Conservation (phyloP, 208 protist genomes). For the Leishmania aethiopica region DNA sequence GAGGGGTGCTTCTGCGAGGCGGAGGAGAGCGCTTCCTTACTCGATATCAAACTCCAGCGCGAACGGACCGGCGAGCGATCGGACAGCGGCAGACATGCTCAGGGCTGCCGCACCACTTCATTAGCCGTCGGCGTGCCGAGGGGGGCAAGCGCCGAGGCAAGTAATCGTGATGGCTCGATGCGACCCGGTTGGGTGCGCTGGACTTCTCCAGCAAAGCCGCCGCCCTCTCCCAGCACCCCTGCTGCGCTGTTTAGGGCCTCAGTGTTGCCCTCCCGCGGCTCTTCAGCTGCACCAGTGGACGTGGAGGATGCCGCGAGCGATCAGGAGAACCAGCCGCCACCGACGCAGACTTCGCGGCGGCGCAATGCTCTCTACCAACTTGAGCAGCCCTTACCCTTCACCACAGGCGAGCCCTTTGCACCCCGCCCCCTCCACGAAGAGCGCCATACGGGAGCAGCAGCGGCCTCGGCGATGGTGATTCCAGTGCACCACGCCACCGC, state of each 20-base stretch:
- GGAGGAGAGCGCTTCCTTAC: not conserved
- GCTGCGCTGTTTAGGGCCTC: not conserved
- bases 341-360: conserved; percentile 28
- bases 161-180: not conserved
- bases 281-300: not conserved
- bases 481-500: conserved; percentile 11
- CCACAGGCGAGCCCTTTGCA: not conserved
- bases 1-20: not conserved
- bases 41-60: not conserved
- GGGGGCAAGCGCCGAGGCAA: not conserved
- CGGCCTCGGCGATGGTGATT: not conserved
- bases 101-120: conserved; percentile 32
- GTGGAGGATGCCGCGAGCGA: not conserved
- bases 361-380: not conserved
- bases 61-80: not conserved
- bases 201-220: conserved; percentile 15
- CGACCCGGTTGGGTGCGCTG: conserved; percentile 6
- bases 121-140: conserved; percentile 13
- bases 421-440: conserved; percentile 3
- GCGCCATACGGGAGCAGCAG: not conserved
- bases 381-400: not conserved
- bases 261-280: not conserved
- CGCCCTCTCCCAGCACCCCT: not conserved
- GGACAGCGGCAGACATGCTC: not conserved
- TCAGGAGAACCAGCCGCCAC: conserved; percentile 8